Evolutionary conservation across 768 basidiomycete species (phyloP), one percentile per base, ranked within the genome.

Genomic region (Tulasnella sp.): DNA sequence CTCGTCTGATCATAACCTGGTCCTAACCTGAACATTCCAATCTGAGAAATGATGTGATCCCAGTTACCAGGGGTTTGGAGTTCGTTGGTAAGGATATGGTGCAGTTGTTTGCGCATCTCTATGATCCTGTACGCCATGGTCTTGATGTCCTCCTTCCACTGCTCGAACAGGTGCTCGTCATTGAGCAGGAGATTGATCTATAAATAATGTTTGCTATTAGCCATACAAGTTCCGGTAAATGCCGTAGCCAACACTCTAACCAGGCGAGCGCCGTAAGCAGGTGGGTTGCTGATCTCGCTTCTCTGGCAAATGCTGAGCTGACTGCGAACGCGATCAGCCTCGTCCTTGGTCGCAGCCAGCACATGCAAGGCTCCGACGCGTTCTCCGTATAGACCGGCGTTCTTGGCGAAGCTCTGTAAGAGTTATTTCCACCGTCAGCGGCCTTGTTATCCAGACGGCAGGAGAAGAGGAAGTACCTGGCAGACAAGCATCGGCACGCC

Each of bases 121-220:
- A 95, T 96, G 79, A 99, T 98, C 68, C 95, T 87, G 65, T 87
- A 86, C 4, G 94, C 90, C 97, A 99, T 99, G 77, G 89, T 91
- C 81, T 84, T 83, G 79, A 99, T 92, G 79, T 98, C 95, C 72
- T 79, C 79, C 78, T 90, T 91, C 97, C 97, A 99, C 76, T 94
- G 89, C 76, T 86, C 87, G 77, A 95, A 92, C 77, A 98, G 82
- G 67, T 76, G 83, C 14, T 82, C 76, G 75, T 91, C 83, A 76
- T 91, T 94, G 77, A 99, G 80, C 77, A 98, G 95, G 78, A 92
- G 81, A 72, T 90, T 82, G 72, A 94, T 86, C 91, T 92, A 76
- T 39, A 8, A n/a, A 19, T 1, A 14, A 1, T 29, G 41, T 41
- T 22, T 29, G 67, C 39, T 34, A 44, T 26, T 39, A 3, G n/a